These are phyloP conservation scores for Oryza punctata DNA, from an alignment of 176 grass and related monocot genomes.

Conservation along the genomic window DNA sequence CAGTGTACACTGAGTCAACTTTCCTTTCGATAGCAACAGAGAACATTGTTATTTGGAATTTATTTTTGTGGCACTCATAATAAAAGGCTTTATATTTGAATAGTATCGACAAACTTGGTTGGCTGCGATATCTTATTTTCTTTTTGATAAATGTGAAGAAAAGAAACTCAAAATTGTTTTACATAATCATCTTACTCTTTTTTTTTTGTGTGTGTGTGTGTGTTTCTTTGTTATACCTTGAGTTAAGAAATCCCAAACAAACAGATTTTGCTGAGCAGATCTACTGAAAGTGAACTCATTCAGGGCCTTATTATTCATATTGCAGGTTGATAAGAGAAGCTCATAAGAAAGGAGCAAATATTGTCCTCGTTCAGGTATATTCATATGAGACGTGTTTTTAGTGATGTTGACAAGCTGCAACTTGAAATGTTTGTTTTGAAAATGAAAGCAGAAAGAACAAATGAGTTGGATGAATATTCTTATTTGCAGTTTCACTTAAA, in stretches of 20 bases:
- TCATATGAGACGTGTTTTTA: conserved; percentile 3
- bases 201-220: not conserved
- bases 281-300: not conserved
- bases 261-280: not conserved
- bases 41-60: not conserved
- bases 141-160: not conserved
- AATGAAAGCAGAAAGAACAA: not conserved
- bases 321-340: conserved; percentile 93
- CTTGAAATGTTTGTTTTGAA: conserved; percentile 10
- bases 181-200: not conserved
- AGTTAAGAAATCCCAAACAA: not conserved
- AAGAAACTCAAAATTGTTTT: not conserved
- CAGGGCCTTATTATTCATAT: conserved; percentile 10
- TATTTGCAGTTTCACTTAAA: not conserved
- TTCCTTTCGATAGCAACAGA: not conserved
- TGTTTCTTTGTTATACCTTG: not conserved
- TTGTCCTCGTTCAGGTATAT: conserved; percentile 85
- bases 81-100: not conserved
- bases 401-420: not conserved
- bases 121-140: not conserved
- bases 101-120: not conserved
- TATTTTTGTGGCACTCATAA: not conserved
- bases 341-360: conserved; percentile 82
- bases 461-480: not conserved
- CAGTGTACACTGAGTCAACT: not conserved